Percentiles rank a stretch among this genome's conserved stretches.
phyloP scores from a whole-genome alignment of 75 land plant species.

The Picea sitchensis region DNA sequence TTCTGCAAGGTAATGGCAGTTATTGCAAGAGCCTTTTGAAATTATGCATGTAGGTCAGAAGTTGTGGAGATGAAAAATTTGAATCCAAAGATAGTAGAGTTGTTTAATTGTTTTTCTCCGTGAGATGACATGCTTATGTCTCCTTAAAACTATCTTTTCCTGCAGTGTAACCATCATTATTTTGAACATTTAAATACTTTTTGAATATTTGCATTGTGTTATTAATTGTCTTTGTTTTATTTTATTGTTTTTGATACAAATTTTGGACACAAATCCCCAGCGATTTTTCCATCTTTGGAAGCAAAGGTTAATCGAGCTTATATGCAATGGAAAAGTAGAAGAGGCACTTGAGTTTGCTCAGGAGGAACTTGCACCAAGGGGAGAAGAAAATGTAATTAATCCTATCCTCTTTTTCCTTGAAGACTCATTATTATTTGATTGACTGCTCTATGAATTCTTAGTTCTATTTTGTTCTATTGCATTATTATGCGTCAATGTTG shows the following conservation, averaged over 20 bases:
- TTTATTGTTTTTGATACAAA: slow-evolving; percentile 44
- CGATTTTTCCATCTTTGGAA: slow-evolving; percentile 97
- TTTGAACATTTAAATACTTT: background rate
- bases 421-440: background rate
- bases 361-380: slow-evolving; percentile 97
- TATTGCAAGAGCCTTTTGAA: background rate
- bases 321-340: slow-evolving; percentile 85
- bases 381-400: slow-evolving; percentile 88
- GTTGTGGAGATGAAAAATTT: background rate
- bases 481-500: too few relatives aligned
- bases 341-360: slow-evolving; percentile 98
- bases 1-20: background rate
- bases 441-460: background rate
- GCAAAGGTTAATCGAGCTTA: slow-evolving; percentile 91
- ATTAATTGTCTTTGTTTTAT: background rate
- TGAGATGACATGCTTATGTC: background rate
- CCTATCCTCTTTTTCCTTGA: background rate
- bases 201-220: background rate
- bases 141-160: background rate
- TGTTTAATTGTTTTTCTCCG: background rate
- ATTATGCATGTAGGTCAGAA: too few relatives aligned
- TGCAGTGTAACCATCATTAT: background rate
- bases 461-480: too few relatives aligned
- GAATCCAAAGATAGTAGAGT: background rate
- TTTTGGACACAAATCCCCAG: slow-evolving; percentile 97